phyloP scores from a whole-genome alignment of 371 early-diverging fungal species.

The Mycotypha africana region DNA sequence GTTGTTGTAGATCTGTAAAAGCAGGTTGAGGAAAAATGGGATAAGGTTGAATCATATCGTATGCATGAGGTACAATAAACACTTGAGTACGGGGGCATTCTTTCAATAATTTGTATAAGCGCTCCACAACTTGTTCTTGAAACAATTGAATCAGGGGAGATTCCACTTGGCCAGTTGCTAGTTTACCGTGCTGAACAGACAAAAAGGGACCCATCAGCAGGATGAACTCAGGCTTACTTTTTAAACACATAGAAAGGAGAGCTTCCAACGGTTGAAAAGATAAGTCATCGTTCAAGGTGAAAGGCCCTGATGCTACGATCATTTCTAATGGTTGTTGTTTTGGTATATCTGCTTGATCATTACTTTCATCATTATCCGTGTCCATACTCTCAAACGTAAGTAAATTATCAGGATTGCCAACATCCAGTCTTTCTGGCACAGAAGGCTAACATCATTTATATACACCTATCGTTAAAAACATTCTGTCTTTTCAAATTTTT shows the following conservation, averaged over 20 bases:
- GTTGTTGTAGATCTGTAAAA: too few species aligned
- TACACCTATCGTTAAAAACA: not conserved
- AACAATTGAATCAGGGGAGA: slow-evolving; percentile 65
- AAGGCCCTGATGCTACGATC: slow-evolving; percentile 81
- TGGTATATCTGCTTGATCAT: too few species aligned
- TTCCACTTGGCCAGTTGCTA: slow-evolving; percentile 51
- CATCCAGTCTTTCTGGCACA: slow-evolving; percentile 20
- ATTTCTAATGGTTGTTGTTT: slow-evolving; percentile 54
- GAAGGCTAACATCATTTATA: slow-evolving; percentile 19
- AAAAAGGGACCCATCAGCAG: slow-evolving; percentile 88
- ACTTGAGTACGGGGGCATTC: slow-evolving; percentile 42
- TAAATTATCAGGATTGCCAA: slow-evolving; percentile 21
- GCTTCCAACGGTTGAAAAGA: slow-evolving; percentile 75
- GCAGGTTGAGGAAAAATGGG: slow-evolving; percentile 83
- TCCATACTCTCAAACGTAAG: too few species aligned
- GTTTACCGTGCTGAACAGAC: slow-evolving; percentile 59
- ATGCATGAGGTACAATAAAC: slow-evolving; percentile 69
- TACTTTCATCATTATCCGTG: too few species aligned
- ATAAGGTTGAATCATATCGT: slow-evolving; percentile 70
- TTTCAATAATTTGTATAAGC: slow-evolving; percentile 39
- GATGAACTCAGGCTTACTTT: slow-evolving; percentile 71
- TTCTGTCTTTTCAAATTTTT: not conserved
- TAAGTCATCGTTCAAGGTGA: slow-evolving; percentile 69
- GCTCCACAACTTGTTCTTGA: slow-evolving; percentile 43
- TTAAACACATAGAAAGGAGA: slow-evolving; percentile 50